phyloP scores from a whole-genome alignment of 192 early-diverging fungal species.

The Coemansia javaensis region DNA sequence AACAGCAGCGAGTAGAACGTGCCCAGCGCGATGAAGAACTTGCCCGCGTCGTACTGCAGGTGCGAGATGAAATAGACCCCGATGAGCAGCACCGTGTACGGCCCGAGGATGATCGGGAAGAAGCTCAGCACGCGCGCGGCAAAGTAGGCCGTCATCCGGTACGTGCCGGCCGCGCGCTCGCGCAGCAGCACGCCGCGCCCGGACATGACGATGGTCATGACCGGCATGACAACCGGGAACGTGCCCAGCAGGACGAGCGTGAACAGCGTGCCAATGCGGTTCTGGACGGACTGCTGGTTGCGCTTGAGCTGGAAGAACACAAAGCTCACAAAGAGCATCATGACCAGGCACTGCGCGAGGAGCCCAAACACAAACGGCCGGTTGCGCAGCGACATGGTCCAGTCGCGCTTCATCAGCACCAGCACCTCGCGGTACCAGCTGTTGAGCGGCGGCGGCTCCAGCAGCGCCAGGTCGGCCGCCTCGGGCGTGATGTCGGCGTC shows the following conservation, averaged over 20 bases:
- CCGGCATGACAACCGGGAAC: slow-evolving; percentile 55
- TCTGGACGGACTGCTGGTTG: slow-evolving; percentile 41
- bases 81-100: slow-evolving; percentile 13
- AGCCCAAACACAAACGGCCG: slow-evolving; percentile 21
- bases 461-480: slow-evolving; percentile 14
- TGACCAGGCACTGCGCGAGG: slow-evolving; percentile 18
- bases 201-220: slow-evolving; percentile 35
- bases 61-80: slow-evolving; percentile 33
- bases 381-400: slow-evolving; percentile 20
- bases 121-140: slow-evolving; percentile 56
- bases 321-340: slow-evolving; percentile 52
- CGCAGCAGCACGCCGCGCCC: slow-evolving; percentile 52
- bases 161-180: slow-evolving; percentile 59
- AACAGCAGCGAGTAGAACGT: slow-evolving; percentile 20
- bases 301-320: slow-evolving; percentile 49
- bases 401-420: slow-evolving; percentile 29
- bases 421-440: slow-evolving; percentile 23
- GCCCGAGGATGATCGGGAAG: slow-evolving; percentile 26
- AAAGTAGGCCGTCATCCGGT: slow-evolving; percentile 57
- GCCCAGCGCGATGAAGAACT: slow-evolving; percentile 31
- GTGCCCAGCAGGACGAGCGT: slow-evolving; percentile 44
- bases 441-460: slow-evolving; percentile 32
- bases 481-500: slow-evolving; percentile 27
- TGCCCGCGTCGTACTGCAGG: slow-evolving; percentile 25
- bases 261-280: slow-evolving; percentile 46